These are phyloP conservation scores for Pseudocercospora eumusae DNA, from an alignment of 2,329 filamentous ascomycete genomes.

Conservation along the genomic window DNA sequence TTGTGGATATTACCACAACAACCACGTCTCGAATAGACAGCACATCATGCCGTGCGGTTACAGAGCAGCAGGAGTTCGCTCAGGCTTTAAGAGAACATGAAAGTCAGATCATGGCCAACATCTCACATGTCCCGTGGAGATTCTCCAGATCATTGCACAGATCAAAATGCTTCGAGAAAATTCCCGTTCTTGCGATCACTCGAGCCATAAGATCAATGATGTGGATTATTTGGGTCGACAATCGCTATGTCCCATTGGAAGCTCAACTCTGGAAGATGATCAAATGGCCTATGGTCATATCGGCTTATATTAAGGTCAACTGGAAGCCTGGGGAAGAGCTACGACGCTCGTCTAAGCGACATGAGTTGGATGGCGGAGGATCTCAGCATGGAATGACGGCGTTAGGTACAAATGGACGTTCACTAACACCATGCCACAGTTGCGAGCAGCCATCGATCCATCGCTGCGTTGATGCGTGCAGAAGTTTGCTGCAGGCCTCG, in stretches of 20 bases:
- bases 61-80: not conserved
- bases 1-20: not conserved
- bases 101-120: not conserved
- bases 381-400: not conserved
- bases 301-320: not conserved
- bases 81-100: not conserved
- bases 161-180: not conserved
- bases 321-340: not conserved
- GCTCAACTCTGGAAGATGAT: not conserved
- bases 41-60: not conserved
- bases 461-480: not conserved
- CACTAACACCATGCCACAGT: too few relatives aligned
- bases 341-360: not conserved
- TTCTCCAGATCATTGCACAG: not conserved
- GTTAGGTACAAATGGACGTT: not conserved
- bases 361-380: not conserved
- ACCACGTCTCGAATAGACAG: not conserved
- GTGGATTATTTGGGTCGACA: not conserved
- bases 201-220: not conserved
- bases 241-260: not conserved
- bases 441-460: not conserved
- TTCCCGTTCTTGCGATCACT: not conserved
- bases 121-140: not conserved
- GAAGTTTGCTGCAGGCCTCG: not conserved
- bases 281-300: not conserved